These are phyloP conservation scores for Aethionema arabicum DNA, from an alignment of 345 rosid species.

Conservation along the genomic window DNA sequence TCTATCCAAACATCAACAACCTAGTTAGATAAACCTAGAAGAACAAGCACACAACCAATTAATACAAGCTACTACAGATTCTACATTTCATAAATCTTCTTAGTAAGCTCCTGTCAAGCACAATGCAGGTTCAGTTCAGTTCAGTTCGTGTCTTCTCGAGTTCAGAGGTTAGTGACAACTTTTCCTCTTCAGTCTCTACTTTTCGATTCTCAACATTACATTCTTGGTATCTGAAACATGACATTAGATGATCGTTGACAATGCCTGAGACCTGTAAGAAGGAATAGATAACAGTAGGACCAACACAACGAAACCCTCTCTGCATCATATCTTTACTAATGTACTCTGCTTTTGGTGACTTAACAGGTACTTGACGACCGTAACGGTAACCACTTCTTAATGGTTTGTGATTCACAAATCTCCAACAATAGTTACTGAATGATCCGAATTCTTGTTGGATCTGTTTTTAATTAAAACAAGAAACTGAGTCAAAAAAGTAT, in stretches of 20 bases:
- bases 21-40: conserved; percentile 33
- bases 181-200: conserved; percentile 33
- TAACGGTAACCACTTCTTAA: conserved; percentile 65
- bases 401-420: conserved; percentile 63
- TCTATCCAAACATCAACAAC: conserved; percentile 18
- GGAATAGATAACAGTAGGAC: conserved; percentile 78
- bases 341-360: conserved; percentile 83
- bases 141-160: too few species aligned
- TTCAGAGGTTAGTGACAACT: too few species aligned
- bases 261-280: conserved; percentile 87
- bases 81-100: conserved; percentile 8
- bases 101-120: conserved; percentile 1
- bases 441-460: conserved; percentile 81
- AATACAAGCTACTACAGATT: conserved; percentile 27
- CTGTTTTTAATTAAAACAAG: conserved; percentile 39
- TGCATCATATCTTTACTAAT: conserved; percentile 91
- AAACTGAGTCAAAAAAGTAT: conserved; percentile 5
- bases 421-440: conserved; percentile 78
- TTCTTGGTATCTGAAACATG: conserved; percentile 73
- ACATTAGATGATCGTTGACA: conserved; percentile 72
- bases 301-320: conserved; percentile 91
- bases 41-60: conserved; percentile 17
- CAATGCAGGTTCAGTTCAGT: conserved; percentile 5
- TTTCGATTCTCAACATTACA: conserved; percentile 38
- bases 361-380: conserved; percentile 77